A percentile compares a stretch with the other conserved stretches of the same genome.
Conservation (phyloP, 208 protist species). For the Blastocrithidia nonstop region DNA sequence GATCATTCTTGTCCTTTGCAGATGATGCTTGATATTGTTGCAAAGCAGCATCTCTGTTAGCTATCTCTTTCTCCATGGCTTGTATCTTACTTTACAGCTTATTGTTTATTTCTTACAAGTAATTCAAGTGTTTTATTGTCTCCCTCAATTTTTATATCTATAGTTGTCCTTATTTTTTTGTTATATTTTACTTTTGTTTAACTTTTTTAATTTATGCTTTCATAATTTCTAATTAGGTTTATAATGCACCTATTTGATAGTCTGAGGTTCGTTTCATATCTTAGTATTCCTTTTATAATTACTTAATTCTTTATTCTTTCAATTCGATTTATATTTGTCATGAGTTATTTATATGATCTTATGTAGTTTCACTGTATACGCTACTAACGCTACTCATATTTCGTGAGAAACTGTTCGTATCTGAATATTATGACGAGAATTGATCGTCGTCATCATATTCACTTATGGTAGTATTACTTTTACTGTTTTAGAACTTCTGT, state of each 20-base stretch:
- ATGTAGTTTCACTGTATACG: neutral
- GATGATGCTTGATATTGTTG: neutral
- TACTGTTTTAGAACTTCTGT: no score
- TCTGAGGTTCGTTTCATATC: constrained; percentile 12
- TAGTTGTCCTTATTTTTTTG: neutral
- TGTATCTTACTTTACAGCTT: neutral
- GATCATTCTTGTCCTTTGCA: neutral
- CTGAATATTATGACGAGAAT: neutral
- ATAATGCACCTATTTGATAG: constrained; percentile 7
- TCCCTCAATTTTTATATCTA: no score
- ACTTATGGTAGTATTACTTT: no score
- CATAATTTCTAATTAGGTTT: constrained; percentile 7
- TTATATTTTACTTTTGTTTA: neutral
- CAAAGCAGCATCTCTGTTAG: neutral
- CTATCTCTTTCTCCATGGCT: constrained; percentile 1
- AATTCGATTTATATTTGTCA: constrained; percentile 12
- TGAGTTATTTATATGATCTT: constrained; percentile 1
- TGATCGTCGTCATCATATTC: neutral
- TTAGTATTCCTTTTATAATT: constrained; percentile 12
- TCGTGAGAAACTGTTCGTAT: neutral
- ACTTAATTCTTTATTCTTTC: constrained; percentile 6
- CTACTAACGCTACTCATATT: neutral
- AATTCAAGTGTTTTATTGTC: no score
- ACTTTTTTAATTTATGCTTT: constrained; percentile 3
- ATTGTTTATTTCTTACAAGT: neutral